Evolutionary conservation across 176 grass and related monocot species (phyloP), one percentile per base, ranked within the genome.

Genomic region (Eragrostis nindensis): DNA sequence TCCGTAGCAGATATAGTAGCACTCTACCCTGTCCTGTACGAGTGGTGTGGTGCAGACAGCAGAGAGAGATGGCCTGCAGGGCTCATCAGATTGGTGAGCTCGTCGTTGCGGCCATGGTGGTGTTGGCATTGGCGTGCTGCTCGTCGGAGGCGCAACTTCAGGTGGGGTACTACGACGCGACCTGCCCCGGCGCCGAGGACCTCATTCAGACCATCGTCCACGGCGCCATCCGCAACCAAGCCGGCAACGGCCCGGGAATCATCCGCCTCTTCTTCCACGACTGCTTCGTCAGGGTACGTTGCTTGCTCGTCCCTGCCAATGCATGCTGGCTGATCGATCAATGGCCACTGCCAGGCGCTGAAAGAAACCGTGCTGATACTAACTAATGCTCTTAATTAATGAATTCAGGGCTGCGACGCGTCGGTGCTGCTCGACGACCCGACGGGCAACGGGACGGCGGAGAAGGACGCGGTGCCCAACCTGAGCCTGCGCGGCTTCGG

Each of bases 211-310:
- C 71, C 62, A 80, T 80, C 76, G 87, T 89, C 73, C 87, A 79
- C 71, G 84, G 52, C 21, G 49, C 80, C 68, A 43, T 87, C 87
- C 87, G 82, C 71, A 85, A 41, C 7, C 74, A 87, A 62, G 41
- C 57, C 18, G 84, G 80, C 79, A 90, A 94, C 40, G 86, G 88
- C 2, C 86, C 92, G 0, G 92, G 86, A 17, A 86, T 94, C 45
- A 49, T 94, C 78, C 92, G 92, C 59, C 79, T 94, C 41, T 87
- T 88, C 67, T 94, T 94, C 85, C 92, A 94, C 70, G 92, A 94
- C 47, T 94, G 92, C 80, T 94, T 94, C 83, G 80, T 94, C 78
- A 83, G 92, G 80, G 92, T 91, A 74, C 2, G 26, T 60, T 19
- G 2, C 43, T 8, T 44, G 4, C 32, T 36, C 32, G 32, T 36